These are phyloP conservation scores for Ceratocystiopsis brevicomis DNA, from an alignment of 2,329 filamentous ascomycete genomes.

Conservation along the genomic window DNA sequence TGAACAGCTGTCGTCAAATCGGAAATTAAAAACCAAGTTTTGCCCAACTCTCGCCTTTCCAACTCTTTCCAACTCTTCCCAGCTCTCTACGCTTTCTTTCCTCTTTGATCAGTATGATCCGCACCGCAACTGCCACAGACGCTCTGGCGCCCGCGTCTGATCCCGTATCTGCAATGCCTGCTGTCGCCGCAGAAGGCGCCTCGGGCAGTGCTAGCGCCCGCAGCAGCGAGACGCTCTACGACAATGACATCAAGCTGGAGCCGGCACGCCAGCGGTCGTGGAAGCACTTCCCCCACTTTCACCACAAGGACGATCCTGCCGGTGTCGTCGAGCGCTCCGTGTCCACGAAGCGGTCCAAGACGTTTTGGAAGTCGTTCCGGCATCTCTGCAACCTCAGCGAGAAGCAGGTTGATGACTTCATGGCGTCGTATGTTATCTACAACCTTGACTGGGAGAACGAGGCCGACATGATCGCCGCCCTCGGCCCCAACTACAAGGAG, in stretches of 20 bases:
- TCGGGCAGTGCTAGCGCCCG: conserved; percentile 12
- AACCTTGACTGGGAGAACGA: conserved; percentile 35
- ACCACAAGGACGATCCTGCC: conserved; percentile 1
- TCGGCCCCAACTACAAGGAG: conserved; percentile 29
- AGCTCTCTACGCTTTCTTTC: no score
- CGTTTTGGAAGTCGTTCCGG: conserved; percentile 29
- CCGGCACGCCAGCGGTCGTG: conserved; percentile 4
- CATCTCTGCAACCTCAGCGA: conserved; percentile 28
- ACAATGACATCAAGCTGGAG: conserved; percentile 12
- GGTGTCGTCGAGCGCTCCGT: conserved; percentile 23
- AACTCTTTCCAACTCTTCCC: background rate
- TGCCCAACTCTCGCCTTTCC: background rate
- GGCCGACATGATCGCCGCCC: conserved; percentile 24
- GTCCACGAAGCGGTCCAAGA: conserved; percentile 28
- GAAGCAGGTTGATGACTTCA: conserved; percentile 33
- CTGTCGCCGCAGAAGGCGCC: no score
- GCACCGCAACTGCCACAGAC: background rate
- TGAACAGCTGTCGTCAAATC: no score
- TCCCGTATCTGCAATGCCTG: background rate
- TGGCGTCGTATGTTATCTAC: conserved; percentile 37
- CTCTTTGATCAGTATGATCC: background rate
- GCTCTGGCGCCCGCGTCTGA: background rate
- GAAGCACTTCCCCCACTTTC: conserved; percentile 2
- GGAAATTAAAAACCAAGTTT: no score
- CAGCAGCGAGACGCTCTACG: conserved; percentile 16